Evolutionary conservation across 305 asterid species (phyloP), one percentile per base, ranked within the genome.

Genomic region (Caryopteris hybrid): DNA sequence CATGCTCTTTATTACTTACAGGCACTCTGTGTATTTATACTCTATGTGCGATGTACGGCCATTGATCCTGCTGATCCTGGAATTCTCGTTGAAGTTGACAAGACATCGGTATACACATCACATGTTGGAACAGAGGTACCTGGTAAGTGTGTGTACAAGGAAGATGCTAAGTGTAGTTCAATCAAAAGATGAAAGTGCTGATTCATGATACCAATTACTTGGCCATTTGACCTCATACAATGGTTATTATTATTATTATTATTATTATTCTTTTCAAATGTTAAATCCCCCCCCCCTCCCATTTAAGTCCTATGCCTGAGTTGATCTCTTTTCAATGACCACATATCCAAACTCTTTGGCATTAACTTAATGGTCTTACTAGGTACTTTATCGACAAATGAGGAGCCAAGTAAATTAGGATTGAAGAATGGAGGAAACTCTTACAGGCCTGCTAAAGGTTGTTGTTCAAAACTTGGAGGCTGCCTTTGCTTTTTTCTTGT

Each of bases 11-110:
- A 18, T 74, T 73, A 29, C 68, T 68, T 76, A 34, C 91, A 91
- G 99, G 99, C 96, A 55, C 76, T 89, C 8, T 81, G 78, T 61
- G 98, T 94, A 52, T 85, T 94, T 73, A 71, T 82, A 56, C 97
- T 94, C 69, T 94, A 94, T 60, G 93, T 83, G 73, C 84, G 99
- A 77, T 89, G 99, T 84, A 94, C 99, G 50, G 95, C 91, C 68
- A 94, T 91, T 65, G 96, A 94, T 82, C 98, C 98, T 34, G 97
- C 96, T 72, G 98, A 94, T 82, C 97, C 96, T 8, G 99, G 98
- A 52, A 87, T 94, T 80, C 85, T 94, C 53, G 47, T 81, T 51
- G 98, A 86, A 73, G 80, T 80, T 54, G 92, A 89, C 65, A 80
- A 82, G 79, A 68, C 84, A 41, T 80, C 95, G 10, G 71, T 80